These are phyloP conservation scores for Eucalyptus urophylla DNA, from an alignment of 345 rosid genomes.

Conservation along the genomic window DNA sequence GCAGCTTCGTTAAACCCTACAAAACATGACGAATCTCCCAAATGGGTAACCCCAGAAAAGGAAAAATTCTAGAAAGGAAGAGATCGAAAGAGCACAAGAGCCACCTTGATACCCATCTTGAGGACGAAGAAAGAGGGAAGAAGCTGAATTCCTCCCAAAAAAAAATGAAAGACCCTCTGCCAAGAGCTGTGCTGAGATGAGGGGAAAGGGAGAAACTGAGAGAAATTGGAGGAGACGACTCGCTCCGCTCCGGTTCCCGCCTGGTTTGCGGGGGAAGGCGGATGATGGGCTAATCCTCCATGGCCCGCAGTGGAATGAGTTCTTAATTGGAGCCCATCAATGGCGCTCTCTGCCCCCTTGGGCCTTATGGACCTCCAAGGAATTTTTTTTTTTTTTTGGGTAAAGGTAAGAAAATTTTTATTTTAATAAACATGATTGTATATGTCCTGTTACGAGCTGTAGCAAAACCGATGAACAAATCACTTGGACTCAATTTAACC, in stretches of 20 bases:
- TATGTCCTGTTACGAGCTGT: no score
- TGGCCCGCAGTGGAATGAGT: not conserved
- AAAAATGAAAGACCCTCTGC: not conserved
- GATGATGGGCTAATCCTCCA: not conserved
- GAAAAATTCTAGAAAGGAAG: not conserved
- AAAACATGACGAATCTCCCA: not conserved
- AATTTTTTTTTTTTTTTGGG: no score
- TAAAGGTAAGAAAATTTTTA: no score
- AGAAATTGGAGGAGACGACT: not conserved
- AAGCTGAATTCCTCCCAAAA: not conserved
- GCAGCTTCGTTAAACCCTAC: constrained; percentile 94
- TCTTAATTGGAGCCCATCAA: not conserved
- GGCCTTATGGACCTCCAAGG: not conserved
- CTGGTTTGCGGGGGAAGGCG: not conserved
- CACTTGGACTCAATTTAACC: no score
- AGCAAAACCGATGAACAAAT: no score
- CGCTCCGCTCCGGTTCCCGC: not conserved
- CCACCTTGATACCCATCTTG: not conserved
- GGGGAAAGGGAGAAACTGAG: not conserved
- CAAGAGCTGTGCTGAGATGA: not conserved
- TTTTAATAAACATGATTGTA: no score
- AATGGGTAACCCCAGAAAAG: not conserved
- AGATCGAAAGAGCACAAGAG: not conserved
- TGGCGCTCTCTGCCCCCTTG: not conserved
- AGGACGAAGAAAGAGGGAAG: not conserved